Evolutionary conservation across 768 basidiomycete species (phyloP).

Genomic region (Tylopilus sp.): DNA sequence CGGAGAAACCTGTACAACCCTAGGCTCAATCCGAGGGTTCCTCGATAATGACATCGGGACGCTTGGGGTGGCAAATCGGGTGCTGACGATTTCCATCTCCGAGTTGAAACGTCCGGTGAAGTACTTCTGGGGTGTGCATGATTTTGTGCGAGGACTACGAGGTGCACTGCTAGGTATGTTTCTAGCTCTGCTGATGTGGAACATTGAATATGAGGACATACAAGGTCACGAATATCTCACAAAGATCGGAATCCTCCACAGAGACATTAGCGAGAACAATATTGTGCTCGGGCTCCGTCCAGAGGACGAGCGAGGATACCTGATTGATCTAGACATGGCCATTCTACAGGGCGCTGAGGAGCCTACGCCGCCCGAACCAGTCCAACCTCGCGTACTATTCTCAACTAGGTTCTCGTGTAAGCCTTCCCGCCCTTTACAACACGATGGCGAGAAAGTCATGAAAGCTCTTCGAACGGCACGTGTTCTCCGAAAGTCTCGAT

Average conservation of each 20-base stretch:
- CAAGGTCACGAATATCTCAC: not conserved
- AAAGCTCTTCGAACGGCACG: not conserved
- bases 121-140: not conserved
- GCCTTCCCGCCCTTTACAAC: too few relatives aligned
- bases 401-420: too few relatives aligned
- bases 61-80: not conserved
- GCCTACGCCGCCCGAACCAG: too few relatives aligned
- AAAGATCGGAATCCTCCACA: not conserved
- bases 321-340: conserved; percentile 31
- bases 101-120: not conserved
- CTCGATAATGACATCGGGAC: not conserved
- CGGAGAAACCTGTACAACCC: not conserved
- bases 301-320: conserved; percentile 17
- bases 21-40: not conserved
- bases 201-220: not conserved
- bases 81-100: not conserved
- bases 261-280: not conserved
- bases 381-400: too few relatives aligned
- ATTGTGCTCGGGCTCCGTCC: not conserved
- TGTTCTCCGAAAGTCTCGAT: too few relatives aligned
- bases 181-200: not conserved
- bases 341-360: not conserved
- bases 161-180: not conserved
- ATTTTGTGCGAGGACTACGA: not conserved
- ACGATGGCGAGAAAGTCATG: not conserved